Conservation (phyloP, 768 basidiomycete genomes). For the Sarcodon sp. region DNA sequence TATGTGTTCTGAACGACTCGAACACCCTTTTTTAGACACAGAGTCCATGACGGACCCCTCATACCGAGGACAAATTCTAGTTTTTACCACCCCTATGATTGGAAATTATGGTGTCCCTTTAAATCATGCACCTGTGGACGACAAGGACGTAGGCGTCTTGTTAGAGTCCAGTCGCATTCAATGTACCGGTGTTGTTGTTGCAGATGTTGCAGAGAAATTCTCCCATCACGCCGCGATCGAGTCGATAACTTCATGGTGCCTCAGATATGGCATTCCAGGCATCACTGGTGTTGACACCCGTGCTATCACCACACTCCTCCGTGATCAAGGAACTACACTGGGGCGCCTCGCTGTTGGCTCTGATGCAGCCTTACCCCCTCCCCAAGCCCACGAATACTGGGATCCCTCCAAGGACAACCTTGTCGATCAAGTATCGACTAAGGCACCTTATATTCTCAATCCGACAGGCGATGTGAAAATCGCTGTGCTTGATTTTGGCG, state of each 20-base stretch:
- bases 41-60: slow-evolving; percentile 99
- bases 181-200: slow-evolving; percentile 86
- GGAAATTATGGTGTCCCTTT: slow-evolving; percentile 95
- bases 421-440: slow-evolving; percentile 87
- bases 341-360: slow-evolving; percentile 79
- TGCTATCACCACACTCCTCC: slow-evolving; percentile 85
- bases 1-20: neutral
- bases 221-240: slow-evolving; percentile 94
- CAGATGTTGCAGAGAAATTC: slow-evolving; percentile 89
- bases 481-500: slow-evolving; percentile 94
- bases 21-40: slow-evolving; percentile 51
- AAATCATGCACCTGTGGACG: slow-evolving; percentile 63
- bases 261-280: slow-evolving; percentile 78
- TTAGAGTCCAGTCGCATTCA: slow-evolving; percentile 87
- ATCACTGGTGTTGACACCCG: slow-evolving; percentile 97
- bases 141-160: slow-evolving; percentile 70
- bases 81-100: slow-evolving; percentile 96
- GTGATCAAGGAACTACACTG: slow-evolving; percentile 95
- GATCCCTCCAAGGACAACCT: slow-evolving; percentile 89
- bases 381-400: slow-evolving; percentile 70
- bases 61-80: slow-evolving; percentile 94
- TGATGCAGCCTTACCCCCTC: slow-evolving; percentile 48
- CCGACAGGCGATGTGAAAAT: slow-evolving; percentile 80
- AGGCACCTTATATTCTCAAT: slow-evolving; percentile 74
- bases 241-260: slow-evolving; percentile 88